These are phyloP conservation scores for Adenanthera pavonina DNA, from an alignment of 306 rosid genomes.

Conservation along the genomic window DNA sequence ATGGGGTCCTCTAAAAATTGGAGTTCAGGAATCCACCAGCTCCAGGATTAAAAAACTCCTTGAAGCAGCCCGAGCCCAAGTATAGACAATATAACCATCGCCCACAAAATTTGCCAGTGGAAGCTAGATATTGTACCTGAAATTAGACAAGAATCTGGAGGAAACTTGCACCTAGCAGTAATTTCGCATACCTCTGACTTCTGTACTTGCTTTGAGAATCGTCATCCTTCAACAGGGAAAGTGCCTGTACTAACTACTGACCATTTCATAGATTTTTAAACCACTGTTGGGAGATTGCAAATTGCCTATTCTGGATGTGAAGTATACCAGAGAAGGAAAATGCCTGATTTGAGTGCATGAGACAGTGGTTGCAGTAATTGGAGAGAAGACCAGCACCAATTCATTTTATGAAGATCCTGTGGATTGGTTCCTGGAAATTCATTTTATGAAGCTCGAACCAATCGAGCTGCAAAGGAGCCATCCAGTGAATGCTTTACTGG, in stretches of 20 bases:
- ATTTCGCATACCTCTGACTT: constrained; percentile 3
- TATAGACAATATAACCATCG: too few species aligned
- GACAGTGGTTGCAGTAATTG: background rate
- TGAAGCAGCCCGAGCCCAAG: background rate
- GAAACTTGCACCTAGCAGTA: constrained; percentile 22
- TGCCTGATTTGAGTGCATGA: constrained; percentile 29
- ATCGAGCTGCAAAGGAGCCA: constrained; percentile 83
- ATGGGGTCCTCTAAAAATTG: background rate
- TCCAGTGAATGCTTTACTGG: constrained; percentile 78
- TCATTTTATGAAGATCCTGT: constrained; percentile 15
- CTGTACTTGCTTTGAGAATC: constrained; percentile 28
- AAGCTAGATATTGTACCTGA: background rate
- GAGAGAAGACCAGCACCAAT: constrained; percentile 10
- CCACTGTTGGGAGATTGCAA: constrained; percentile 26
- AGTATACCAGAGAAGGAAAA: constrained; percentile 21
- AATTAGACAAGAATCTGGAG: constrained; percentile 19
- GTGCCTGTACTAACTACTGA: constrained; percentile 1
- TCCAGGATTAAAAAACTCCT: background rate
- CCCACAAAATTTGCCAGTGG: constrained; percentile 16
- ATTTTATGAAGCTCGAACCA: constrained; percentile 53
- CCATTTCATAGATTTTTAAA: background rate
- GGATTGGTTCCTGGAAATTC: constrained; percentile 17
- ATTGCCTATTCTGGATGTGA: constrained; percentile 24
- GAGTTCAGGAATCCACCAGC: background rate
- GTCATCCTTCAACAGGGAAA: background rate